Conservation (phyloP, 2,329 filamentous ascomycete genomes). For the Pleomassaria siparia region DNA sequence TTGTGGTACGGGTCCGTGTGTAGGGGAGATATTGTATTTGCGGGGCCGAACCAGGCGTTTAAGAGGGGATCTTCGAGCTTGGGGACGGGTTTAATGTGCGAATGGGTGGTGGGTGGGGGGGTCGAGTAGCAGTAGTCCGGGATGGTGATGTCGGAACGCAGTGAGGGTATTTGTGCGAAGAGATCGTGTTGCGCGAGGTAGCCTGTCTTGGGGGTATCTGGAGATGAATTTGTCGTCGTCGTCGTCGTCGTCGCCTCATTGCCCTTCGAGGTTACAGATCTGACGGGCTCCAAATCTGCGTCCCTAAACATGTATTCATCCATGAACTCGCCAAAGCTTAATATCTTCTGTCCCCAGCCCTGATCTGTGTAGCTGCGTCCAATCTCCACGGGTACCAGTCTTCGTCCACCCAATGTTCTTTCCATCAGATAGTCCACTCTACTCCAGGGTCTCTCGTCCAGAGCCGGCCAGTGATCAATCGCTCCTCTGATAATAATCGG, state of each 20-base stretch:
- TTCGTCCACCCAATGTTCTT: conserved; percentile 71
- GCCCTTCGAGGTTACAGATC: too few species aligned
- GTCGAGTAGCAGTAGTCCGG: conserved; percentile 83
- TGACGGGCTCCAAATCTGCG: too few species aligned
- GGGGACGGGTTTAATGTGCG: conserved; percentile 7
- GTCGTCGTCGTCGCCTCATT: background rate
- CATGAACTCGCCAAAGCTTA: conserved; percentile 74
- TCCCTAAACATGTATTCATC: conserved; percentile 56
- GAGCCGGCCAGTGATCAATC: conserved; percentile 74
- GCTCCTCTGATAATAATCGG: conserved; percentile 70
- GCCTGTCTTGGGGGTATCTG: conserved; percentile 50
- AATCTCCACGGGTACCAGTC: conserved; percentile 83
- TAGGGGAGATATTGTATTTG: conserved; percentile 84
- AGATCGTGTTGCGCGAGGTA: conserved; percentile 94
- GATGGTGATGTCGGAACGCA: conserved; percentile 73
- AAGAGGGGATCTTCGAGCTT: conserved; percentile 62
- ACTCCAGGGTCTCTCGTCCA: conserved; percentile 69
- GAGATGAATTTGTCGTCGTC: background rate
- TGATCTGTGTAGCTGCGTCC: conserved; percentile 86
- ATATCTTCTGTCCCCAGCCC: conserved; percentile 80
- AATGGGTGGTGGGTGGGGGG: conserved; percentile 52
- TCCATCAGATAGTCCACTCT: conserved; percentile 72
- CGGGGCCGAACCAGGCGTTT: conserved; percentile 92
- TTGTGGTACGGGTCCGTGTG: conserved; percentile 97
- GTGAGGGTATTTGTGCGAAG: conserved; percentile 74